phyloP scores from a whole-genome alignment of 192 early-diverging fungal species.

The Coemansia erecta region DNA sequence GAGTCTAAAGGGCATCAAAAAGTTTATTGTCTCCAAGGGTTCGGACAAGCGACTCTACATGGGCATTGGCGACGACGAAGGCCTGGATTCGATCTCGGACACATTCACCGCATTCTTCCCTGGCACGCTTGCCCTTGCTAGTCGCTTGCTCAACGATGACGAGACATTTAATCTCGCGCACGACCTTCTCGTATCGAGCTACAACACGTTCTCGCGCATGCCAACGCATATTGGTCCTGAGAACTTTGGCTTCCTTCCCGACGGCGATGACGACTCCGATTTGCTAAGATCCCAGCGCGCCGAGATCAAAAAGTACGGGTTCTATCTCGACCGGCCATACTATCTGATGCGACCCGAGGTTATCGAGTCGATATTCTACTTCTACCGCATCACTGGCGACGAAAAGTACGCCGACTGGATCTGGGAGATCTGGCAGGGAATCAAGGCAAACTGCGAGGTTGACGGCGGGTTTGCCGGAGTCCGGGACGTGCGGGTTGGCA shows the following conservation, averaged over 20 bases:
- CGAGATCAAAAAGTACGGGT: slow-evolving; percentile 49
- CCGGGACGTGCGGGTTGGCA: slow-evolving; percentile 42
- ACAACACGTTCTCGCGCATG: slow-evolving; percentile 49
- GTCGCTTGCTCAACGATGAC: slow-evolving; percentile 39
- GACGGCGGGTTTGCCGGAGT: slow-evolving; percentile 67
- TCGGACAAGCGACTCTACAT: slow-evolving; percentile 51
- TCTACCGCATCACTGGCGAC: slow-evolving; percentile 88
- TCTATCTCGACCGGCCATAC: slow-evolving; percentile 47
- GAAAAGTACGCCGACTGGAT: slow-evolving; percentile 73
- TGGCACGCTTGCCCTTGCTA: slow-evolving; percentile 48
- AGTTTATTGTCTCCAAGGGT: slow-evolving; percentile 41
- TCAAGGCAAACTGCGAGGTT: slow-evolving; percentile 74
- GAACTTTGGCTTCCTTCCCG: slow-evolving; percentile 49
- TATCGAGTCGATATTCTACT: slow-evolving; percentile 83
- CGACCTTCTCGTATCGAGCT: slow-evolving; percentile 34
- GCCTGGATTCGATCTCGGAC: slow-evolving; percentile 48
- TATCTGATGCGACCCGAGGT: slow-evolving; percentile 87
- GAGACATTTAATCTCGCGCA: slow-evolving; percentile 36
- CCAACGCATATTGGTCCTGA: slow-evolving; percentile 52
- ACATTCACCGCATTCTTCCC: slow-evolving; percentile 54
- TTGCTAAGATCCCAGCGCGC: slow-evolving; percentile 25
- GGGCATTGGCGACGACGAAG: slow-evolving; percentile 51
- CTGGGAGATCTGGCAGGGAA: slow-evolving; percentile 85
- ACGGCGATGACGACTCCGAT: slow-evolving; percentile 40
- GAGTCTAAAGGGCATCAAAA: slow-evolving; percentile 42